Evolutionary conservation across 140 eudicot species (phyloP).

Genomic region (Erigeron philadelphicus): DNA sequence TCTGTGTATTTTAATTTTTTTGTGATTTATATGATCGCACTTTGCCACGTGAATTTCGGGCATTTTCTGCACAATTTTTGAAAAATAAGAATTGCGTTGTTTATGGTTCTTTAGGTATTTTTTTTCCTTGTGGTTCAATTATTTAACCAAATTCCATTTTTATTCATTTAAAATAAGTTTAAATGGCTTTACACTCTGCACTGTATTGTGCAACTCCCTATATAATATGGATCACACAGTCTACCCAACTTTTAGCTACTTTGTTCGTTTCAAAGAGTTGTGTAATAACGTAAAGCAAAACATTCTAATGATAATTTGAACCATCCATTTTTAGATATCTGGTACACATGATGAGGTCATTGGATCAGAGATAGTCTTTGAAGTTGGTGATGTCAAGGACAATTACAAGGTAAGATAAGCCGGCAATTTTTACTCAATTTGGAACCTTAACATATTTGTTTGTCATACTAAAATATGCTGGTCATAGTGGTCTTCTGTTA

Average conservation of each 20-base stretch:
- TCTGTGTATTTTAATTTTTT: neutral
- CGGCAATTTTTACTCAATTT: neutral
- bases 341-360: constrained; percentile 24
- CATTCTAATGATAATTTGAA: constrained; percentile 11
- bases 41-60: too few species aligned
- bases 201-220: neutral
- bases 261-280: neutral
- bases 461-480: constrained; percentile 1
- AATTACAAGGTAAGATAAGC: constrained; percentile 54
- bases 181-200: neutral
- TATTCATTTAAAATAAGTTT: neutral
- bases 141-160: neutral
- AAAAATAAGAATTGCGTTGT: too few species aligned
- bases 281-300: neutral
- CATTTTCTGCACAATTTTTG: too few species aligned
- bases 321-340: constrained; percentile 36
- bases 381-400: constrained; percentile 48
- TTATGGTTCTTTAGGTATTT: too few species aligned
- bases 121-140: neutral
- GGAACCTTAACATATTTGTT: neutral
- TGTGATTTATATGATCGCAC: too few species aligned
- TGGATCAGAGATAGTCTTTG: constrained; percentile 38
- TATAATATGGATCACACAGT: neutral
- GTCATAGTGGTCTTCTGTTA: neutral
- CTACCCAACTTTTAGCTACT: neutral